Evolutionary conservation across 768 basidiomycete genomes (phyloP).

Genomic region (Lactarius psammicola): DNA sequence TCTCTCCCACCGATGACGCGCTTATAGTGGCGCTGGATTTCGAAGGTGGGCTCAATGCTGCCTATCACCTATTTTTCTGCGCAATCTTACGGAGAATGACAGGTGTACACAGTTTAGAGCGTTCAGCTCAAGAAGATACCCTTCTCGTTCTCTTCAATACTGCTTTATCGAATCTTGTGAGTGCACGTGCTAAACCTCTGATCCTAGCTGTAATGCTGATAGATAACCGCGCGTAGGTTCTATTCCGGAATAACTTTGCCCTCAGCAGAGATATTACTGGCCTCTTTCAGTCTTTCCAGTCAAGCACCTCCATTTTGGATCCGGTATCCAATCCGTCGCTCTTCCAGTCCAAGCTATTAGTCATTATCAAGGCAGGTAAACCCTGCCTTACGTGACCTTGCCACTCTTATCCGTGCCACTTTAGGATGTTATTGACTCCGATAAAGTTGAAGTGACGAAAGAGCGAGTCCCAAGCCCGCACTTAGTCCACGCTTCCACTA

Average conservation of each 20-base stretch:
- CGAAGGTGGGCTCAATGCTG: conserved; percentile 43
- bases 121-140: conserved; percentile 62
- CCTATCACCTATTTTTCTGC: conserved; percentile 9
- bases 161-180: conserved; percentile 45
- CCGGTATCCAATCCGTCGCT: conserved; percentile 57
- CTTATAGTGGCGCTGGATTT: conserved; percentile 63
- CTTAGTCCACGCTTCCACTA: too few relatives aligned
- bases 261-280: conserved; percentile 58
- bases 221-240: conserved; percentile 40
- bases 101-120: conserved; percentile 66
- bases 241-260: conserved; percentile 67
- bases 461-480: too few relatives aligned
- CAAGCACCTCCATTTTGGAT: conserved; percentile 55
- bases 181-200: too few relatives aligned
- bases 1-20: conserved; percentile 54
- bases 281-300: conserved; percentile 62
- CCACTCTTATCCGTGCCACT: too few relatives aligned
- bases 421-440: too few relatives aligned
- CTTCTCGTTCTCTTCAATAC: conserved; percentile 64
- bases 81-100: too few relatives aligned
- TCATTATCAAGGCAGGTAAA: conserved; percentile 58
- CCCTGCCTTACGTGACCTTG: too few relatives aligned
- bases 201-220: too few relatives aligned
- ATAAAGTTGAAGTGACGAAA: too few relatives aligned
- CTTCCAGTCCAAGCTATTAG: conserved; percentile 57